Percentiles rank a stretch among this genome's conserved stretches.
These are phyloP conservation scores for Parasitella parasitica DNA, from an alignment of 371 early-diverging fungal genomes.

Conservation along the genomic window DNA sequence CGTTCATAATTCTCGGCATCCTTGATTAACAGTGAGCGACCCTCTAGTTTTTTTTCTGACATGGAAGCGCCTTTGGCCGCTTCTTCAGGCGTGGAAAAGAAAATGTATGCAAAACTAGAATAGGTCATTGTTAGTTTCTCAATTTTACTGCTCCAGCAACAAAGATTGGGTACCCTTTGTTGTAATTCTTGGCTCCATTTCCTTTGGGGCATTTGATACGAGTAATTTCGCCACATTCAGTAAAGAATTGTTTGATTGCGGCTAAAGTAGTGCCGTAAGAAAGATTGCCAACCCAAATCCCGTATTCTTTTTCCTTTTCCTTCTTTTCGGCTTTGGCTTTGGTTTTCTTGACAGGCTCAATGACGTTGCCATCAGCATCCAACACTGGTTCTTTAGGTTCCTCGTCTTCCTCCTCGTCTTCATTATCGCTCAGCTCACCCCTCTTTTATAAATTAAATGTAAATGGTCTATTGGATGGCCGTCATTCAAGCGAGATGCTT, in stretches of 20 bases:
- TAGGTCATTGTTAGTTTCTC: not conserved
- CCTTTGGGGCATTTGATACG: constrained; percentile 67
- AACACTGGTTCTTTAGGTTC: constrained; percentile 11
- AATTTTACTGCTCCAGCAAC: not conserved
- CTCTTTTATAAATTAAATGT: constrained; percentile 26
- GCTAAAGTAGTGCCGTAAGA: constrained; percentile 59
- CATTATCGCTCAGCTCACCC: constrained; percentile 34
- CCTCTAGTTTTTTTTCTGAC: constrained; percentile 60
- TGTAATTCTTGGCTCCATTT: constrained; percentile 39
- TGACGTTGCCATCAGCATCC: constrained; percentile 18
- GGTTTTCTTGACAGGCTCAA: constrained; percentile 31
- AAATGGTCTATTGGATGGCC: not conserved
- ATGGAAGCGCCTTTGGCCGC: constrained; percentile 56
- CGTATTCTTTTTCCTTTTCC: constrained; percentile 46
- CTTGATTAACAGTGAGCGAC: constrained; percentile 71
- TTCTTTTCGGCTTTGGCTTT: constrained; percentile 39
- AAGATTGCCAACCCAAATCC: constrained; percentile 81
- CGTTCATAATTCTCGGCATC: constrained; percentile 61
- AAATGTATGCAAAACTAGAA: constrained; percentile 73
- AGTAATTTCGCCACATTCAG: constrained; percentile 60
- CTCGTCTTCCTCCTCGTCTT: constrained; percentile 25
- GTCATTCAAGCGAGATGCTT: too few relatives aligned
- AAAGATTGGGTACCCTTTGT: constrained; percentile 43
- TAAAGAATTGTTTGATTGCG: constrained; percentile 58
- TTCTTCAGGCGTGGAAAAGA: constrained; percentile 60